Evolutionary conservation across 257 asterid species (phyloP).

Genomic region (Coffea eugenioides): DNA sequence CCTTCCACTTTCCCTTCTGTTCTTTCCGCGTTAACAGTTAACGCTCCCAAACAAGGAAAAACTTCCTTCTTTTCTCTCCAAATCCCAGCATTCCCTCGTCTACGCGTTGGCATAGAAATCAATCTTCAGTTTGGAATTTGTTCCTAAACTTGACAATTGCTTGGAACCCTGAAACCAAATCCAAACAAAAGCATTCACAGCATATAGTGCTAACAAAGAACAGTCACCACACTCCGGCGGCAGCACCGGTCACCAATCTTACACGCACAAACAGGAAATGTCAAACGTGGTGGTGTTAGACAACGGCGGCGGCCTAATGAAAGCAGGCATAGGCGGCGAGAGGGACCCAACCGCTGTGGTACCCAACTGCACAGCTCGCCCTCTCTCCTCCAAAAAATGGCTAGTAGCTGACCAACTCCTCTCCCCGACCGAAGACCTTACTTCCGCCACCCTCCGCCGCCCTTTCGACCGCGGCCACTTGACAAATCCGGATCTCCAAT

Average conservation of each 20-base stretch:
- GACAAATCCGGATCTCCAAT: conserved; percentile 87
- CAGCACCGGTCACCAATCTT: no score
- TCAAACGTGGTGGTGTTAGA: conserved; percentile 76
- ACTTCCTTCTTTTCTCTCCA: no score
- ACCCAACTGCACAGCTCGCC: conserved; percentile 89
- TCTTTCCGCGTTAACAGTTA: background rate
- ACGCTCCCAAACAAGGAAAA: no score
- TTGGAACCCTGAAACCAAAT: no score
- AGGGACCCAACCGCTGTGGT: conserved; percentile 72
- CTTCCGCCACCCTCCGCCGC: conserved; percentile 96
- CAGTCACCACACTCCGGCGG: no score
- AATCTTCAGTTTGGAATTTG: no score
- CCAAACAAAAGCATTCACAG: no score
- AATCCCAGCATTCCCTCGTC: no score
- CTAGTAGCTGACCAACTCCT: conserved; percentile 80
- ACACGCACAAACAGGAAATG: conserved; percentile 25
- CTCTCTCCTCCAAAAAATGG: conserved; percentile 84
- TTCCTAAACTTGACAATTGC: no score
- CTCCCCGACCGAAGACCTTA: conserved; percentile 78
- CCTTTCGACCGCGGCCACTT: conserved; percentile 93
- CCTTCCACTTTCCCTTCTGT: no score
- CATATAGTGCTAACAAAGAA: no score
- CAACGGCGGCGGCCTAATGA: conserved; percentile 89
- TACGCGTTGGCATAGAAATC: no score
- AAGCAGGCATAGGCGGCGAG: conserved; percentile 93